Evolutionary conservation across 2,329 filamentous ascomycete species (phyloP).

Genomic region (Botryotinia convoluta): DNA sequence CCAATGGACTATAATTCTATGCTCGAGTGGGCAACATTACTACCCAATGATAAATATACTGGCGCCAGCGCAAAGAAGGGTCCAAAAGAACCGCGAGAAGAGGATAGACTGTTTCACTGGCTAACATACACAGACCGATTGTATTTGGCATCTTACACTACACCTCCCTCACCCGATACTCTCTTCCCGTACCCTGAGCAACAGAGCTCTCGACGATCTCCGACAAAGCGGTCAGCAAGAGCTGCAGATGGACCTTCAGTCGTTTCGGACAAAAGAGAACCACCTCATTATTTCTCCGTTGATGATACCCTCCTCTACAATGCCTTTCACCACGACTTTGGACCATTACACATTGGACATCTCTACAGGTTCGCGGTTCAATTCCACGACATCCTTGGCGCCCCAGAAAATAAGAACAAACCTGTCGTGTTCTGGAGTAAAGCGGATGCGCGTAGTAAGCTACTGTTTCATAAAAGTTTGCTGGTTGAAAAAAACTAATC

Average conservation of each 20-base stretch:
- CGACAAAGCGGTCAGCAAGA: conserved; percentile 72
- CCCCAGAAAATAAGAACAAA: conserved; percentile 83
- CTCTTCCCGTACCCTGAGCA: conserved; percentile 75
- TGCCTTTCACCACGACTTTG: conserved; percentile 97
- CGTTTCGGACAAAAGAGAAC: conserved; percentile 48
- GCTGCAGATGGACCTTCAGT: conserved; percentile 56
- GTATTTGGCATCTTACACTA: conserved; percentile 89
- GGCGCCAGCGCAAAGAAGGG: conserved; percentile 14
- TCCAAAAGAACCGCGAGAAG: conserved; percentile 2
- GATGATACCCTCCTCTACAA: conserved; percentile 94
- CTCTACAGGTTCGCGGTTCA: conserved; percentile 94
- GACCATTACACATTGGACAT: conserved; percentile 94
- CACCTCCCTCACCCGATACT: conserved; percentile 75
- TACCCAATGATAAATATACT: conserved; percentile 22
- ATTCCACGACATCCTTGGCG: conserved; percentile 91
- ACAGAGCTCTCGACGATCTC: conserved; percentile 57
- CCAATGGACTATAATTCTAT: conserved; percentile 27
- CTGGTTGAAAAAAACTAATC: conserved; percentile 29
- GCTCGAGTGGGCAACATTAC: conserved; percentile 32
- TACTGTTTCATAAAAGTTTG: conserved; percentile 20
- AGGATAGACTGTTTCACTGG: conserved; percentile 30
- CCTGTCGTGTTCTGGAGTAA: conserved; percentile 96
- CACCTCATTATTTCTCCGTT: conserved; percentile 92
- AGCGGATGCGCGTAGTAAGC: conserved; percentile 83
- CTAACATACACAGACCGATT: conserved; percentile 70